Conservation (phyloP, 805 yeast genomes). For the Schwanniomyces sp. region DNA sequence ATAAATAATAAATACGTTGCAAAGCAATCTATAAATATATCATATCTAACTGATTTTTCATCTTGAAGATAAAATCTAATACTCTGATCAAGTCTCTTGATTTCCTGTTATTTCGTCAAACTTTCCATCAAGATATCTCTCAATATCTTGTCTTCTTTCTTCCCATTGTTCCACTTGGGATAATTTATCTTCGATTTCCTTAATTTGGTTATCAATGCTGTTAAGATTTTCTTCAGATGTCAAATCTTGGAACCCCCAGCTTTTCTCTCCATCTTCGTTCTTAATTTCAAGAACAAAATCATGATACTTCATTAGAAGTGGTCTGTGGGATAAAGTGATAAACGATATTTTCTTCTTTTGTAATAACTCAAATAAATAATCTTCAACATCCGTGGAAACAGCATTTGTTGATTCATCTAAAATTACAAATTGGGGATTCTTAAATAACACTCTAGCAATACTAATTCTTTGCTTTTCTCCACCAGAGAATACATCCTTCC, state of each 20-base stretch:
- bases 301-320: conserved; percentile 81
- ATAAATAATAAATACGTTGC: neutral
- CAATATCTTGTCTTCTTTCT: conserved; percentile 58
- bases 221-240: conserved; percentile 66
- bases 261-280: conserved; percentile 38
- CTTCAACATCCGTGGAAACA: conserved; percentile 86
- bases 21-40: no score
- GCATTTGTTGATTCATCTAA: conserved; percentile 96
- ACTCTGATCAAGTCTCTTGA: neutral
- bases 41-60: neutral
- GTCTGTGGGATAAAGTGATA: conserved; percentile 81
- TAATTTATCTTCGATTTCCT: conserved; percentile 60
- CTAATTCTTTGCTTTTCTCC: conserved; percentile 92
- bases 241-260: conserved; percentile 61
- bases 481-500: conserved; percentile 94
- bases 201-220: conserved; percentile 74
- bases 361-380: conserved; percentile 74
- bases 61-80: neutral
- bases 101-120: conserved; percentile 15
- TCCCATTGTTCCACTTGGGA: conserved; percentile 60
- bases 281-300: conserved; percentile 71
- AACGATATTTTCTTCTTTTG: conserved; percentile 70
- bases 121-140: conserved; percentile 47
- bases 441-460: conserved; percentile 82
- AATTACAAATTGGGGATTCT: conserved; percentile 76